phyloP scores from a whole-genome alignment of 2,329 filamentous ascomycete genomes.

The Furcasterigmium sp. region DNA sequence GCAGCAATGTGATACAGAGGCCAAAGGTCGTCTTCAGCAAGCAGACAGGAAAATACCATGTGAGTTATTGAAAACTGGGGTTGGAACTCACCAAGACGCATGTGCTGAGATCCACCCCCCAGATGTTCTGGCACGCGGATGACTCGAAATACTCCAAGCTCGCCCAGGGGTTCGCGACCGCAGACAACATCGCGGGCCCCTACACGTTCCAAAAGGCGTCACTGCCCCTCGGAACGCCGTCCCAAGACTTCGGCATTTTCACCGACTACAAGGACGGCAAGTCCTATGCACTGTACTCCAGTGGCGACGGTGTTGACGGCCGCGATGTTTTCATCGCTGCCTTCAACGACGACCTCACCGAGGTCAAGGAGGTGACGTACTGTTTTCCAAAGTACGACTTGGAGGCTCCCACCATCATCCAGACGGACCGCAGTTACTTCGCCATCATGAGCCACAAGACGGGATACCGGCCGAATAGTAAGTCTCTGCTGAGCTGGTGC shows the following conservation, averaged over 20 bases:
- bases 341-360: constrained; percentile 45
- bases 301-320: constrained; percentile 47
- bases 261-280: constrained; percentile 51
- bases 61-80: constrained; percentile 19
- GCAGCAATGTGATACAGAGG: constrained; percentile 52
- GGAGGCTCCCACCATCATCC: constrained; percentile 53
- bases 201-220: constrained; percentile 48
- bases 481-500: neutral
- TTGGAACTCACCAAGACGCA: neutral
- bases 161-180: constrained; percentile 48
- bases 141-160: constrained; percentile 49
- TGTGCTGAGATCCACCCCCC: neutral
- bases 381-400: constrained; percentile 54
- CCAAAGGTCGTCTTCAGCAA: constrained; percentile 58
- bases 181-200: constrained; percentile 44
- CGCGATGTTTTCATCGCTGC: constrained; percentile 50
- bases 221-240: constrained; percentile 53
- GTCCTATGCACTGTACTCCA: constrained; percentile 52
- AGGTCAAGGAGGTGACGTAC: constrained; percentile 42
- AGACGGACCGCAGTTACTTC: constrained; percentile 54
- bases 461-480: constrained; percentile 51
- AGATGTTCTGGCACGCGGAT: constrained; percentile 59
- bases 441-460: constrained; percentile 58
- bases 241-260: constrained; percentile 57
- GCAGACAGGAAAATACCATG: constrained; percentile 48